These are phyloP conservation scores for Mortierella polycephala DNA, from an alignment of 371 early-diverging fungal genomes.

Conservation along the genomic window DNA sequence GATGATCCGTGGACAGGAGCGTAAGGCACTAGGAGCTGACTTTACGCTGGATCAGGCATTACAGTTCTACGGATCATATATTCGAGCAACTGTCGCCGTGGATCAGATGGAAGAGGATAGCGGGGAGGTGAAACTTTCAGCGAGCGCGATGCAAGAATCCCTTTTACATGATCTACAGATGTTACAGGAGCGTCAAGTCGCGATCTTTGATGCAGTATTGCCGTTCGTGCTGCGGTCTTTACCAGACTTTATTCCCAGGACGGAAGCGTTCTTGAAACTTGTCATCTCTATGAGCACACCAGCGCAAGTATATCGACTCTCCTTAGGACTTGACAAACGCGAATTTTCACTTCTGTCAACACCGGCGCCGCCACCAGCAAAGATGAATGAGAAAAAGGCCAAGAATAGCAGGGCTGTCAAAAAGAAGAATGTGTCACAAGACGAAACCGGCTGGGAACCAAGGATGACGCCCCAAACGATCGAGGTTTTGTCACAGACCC, in stretches of 20 bases:
- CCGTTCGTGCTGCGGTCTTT: constrained; percentile 31
- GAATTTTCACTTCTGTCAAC: constrained; percentile 30
- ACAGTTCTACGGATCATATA: constrained; percentile 30
- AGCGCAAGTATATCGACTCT: constrained; percentile 38
- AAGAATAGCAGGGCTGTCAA: constrained; percentile 10
- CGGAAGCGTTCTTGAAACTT: constrained; percentile 31
- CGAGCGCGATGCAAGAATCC: constrained; percentile 16
- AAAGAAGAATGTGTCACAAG: constrained; percentile 4
- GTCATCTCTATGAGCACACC: constrained; percentile 33
- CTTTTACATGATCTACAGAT: constrained; percentile 33
- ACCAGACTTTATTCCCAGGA: constrained; percentile 34
- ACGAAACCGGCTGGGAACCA: constrained; percentile 19
- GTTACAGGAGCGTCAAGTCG: constrained; percentile 39
- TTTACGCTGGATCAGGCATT: constrained; percentile 22
- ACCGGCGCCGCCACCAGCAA: background rate
- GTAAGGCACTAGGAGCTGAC: background rate
- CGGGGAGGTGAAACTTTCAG: background rate
- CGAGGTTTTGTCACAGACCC: constrained; percentile 23
- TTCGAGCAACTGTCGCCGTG: constrained; percentile 24
- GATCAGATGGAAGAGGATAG: constrained; percentile 11
- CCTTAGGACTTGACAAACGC: constrained; percentile 21
- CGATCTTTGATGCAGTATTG: constrained; percentile 28
- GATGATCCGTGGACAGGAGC: constrained; percentile 24
- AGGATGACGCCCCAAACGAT: constrained; percentile 12
- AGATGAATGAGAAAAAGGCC: constrained; percentile 13